These are phyloP conservation scores for Imleria badia DNA, from an alignment of 768 basidiomycete species.

Conservation along the genomic window DNA sequence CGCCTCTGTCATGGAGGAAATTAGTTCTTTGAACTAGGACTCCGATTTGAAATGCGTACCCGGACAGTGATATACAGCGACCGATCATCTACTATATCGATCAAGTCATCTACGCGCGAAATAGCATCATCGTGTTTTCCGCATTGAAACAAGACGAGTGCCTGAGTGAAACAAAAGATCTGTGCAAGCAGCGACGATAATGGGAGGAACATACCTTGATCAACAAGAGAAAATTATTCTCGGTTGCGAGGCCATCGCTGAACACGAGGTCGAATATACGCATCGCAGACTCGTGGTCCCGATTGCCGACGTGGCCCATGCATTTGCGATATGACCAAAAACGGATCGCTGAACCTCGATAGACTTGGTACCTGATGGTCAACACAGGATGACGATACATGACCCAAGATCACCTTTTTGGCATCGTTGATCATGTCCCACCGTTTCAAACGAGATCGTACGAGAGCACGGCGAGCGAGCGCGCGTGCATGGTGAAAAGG, in stretches of 20 bases:
- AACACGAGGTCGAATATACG: slow-evolving; percentile 8
- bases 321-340: background rate
- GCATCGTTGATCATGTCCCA: background rate
- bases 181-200: fast-evolving
- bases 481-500: no score
- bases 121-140: slow-evolving; percentile 6
- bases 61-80: background rate
- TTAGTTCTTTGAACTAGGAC: background rate
- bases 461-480: no score
- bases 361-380: background rate
- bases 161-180: background rate
- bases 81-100: background rate
- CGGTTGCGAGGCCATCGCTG: background rate
- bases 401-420: background rate
- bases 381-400: background rate
- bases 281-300: background rate
- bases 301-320: background rate
- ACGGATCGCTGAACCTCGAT: background rate
- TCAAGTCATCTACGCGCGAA: slow-evolving; percentile 3
- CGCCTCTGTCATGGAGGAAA: background rate
- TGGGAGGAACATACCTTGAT: background rate
- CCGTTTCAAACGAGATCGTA: no score
- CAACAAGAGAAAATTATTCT: slow-evolving; percentile 4
- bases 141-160: slow-evolving; percentile 2
- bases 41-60: background rate